Conservation (phyloP, 371 early-diverging fungal species). For the Mucor plumbeus region DNA sequence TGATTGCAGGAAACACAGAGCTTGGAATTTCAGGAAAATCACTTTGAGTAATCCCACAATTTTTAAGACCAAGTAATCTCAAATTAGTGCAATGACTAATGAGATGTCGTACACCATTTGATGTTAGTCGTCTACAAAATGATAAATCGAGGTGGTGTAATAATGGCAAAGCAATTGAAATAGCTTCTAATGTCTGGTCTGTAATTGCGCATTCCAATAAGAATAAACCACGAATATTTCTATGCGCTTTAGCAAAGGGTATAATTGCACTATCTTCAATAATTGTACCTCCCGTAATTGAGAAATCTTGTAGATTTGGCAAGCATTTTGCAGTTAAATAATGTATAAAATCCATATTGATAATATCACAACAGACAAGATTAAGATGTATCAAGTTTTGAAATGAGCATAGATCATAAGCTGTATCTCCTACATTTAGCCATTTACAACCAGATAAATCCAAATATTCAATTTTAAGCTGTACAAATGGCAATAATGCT, state of each 20-base stretch:
- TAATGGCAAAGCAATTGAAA: constrained; percentile 28
- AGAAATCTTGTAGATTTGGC: constrained; percentile 39
- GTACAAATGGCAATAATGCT: constrained; percentile 42
- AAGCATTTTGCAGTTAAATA: constrained; percentile 17
- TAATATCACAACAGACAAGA: constrained; percentile 41
- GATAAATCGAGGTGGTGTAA: constrained; percentile 45
- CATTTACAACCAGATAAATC: constrained; percentile 49
- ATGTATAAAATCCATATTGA: constrained; percentile 29
- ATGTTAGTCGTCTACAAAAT: constrained; percentile 34
- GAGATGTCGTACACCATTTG: constrained; percentile 35
- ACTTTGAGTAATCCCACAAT: constrained; percentile 31
- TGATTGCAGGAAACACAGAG: constrained; percentile 5
- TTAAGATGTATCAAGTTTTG: constrained; percentile 36
- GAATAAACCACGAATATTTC: constrained; percentile 32
- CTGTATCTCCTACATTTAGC: constrained; percentile 50
- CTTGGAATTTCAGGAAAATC: constrained; percentile 42
- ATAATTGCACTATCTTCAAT: constrained; percentile 40
- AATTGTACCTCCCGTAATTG: constrained; percentile 37
- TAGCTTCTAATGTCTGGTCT: constrained; percentile 36
- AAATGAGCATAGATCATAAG: constrained; percentile 39
- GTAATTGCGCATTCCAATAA: constrained; percentile 49
- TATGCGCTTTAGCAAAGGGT: constrained; percentile 42
- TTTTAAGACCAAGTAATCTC: constrained; percentile 45
- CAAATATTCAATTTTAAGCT: constrained; percentile 39
- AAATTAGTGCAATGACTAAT: constrained; percentile 27